Percentiles rank a stretch among this genome's conserved stretches.
phyloP scores from a whole-genome alignment of 179 eudicot genomes.

The Amaranthus tricolor region DNA sequence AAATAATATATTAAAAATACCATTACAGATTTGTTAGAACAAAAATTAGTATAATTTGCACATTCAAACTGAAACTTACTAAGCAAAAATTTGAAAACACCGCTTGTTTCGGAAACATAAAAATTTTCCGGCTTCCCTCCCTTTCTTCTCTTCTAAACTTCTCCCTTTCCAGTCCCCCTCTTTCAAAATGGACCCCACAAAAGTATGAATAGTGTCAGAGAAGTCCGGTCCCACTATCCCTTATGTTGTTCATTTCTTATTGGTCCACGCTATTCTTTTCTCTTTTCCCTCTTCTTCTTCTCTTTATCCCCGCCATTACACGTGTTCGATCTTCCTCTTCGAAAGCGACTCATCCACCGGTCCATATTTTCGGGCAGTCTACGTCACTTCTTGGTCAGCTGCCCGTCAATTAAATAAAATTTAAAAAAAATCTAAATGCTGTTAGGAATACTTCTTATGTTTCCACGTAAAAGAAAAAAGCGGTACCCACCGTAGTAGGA shows the following conservation, averaged over 20 bases:
- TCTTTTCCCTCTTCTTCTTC: not conserved
- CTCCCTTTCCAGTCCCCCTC: too few relatives aligned
- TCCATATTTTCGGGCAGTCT: constrained; percentile 8
- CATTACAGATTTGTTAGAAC: too few relatives aligned
- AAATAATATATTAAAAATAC: too few relatives aligned
- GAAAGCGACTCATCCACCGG: constrained; percentile 28
- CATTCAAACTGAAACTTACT: not conserved
- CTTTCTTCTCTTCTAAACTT: not conserved
- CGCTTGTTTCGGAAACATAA: not conserved
- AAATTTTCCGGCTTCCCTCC: not conserved
- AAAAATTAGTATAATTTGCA: too few relatives aligned
- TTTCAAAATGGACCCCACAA: constrained; percentile 20
- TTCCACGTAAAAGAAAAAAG: constrained; percentile 15
- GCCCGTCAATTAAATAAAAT: not conserved
- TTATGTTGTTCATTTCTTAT: constrained; percentile 15
- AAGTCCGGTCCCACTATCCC: constrained; percentile 22
- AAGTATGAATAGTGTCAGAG: constrained; percentile 24
- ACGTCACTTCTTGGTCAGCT: not conserved
- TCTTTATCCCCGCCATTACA: constrained; percentile 22
- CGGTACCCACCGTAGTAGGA: constrained; percentile 20
- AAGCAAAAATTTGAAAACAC: constrained; percentile 16
- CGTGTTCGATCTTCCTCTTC: constrained; percentile 21
- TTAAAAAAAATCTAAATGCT: not conserved
- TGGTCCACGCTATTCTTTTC: constrained; percentile 30
- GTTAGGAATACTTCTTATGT: not conserved